phyloP scores from a whole-genome alignment of 78 protist species.

The Guillardia theta region DNA sequence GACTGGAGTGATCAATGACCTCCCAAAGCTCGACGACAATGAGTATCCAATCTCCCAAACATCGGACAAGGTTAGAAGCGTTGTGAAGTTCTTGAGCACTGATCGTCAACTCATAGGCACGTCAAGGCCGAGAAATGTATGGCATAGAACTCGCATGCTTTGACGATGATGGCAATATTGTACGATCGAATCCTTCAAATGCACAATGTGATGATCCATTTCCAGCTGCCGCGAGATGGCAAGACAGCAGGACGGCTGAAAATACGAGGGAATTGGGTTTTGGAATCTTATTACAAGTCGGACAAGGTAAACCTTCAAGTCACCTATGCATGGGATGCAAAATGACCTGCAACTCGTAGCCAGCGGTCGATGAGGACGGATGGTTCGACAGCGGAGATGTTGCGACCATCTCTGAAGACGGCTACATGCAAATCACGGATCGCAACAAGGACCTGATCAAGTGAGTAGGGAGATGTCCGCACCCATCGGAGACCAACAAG shows the following conservation, averaged over 20 bases:
- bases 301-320: no score
- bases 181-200: no score
- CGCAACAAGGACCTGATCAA: not conserved
- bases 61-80: no score
- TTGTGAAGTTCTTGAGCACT: no score
- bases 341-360: not conserved
- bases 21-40: no score
- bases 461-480: no score
- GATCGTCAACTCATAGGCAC: no score
- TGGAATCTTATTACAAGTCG: not conserved
- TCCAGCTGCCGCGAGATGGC: conserved; percentile 22
- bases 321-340: no score
- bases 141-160: not conserved
- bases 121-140: not conserved
- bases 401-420: not conserved
- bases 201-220: no score
- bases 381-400: not conserved
- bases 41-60: no score
- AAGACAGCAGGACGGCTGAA: not conserved
- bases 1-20: not conserved
- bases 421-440: not conserved
- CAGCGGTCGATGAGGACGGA: not conserved
- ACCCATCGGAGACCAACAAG: no score
- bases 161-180: not conserved
- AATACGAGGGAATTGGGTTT: not conserved